Percentiles rank a stretch among this genome's conserved stretches.
phyloP scores from a whole-genome alignment of 1,139 yeast species.

The Blastobotrys ciferrii region DNA sequence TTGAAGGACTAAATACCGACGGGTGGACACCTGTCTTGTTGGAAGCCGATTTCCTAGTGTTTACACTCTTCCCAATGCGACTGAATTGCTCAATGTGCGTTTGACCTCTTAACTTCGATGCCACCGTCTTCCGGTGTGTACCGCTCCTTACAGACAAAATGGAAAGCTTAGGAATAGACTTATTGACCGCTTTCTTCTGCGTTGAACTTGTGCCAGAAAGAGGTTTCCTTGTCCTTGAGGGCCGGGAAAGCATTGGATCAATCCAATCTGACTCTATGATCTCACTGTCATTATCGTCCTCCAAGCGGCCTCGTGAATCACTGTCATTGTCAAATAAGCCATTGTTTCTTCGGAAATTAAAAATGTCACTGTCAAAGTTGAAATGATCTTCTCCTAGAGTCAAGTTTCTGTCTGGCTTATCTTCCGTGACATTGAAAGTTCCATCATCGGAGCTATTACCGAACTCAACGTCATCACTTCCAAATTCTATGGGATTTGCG shows the following conservation, averaged over 20 bases:
- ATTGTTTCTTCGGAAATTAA: no score
- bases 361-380: no score
- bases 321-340: no score
- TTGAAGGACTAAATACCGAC: not conserved
- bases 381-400: not conserved
- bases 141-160: not conserved
- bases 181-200: not conserved
- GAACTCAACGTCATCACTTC: no score
- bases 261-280: constrained; percentile 6
- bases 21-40: not conserved
- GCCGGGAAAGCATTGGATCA: constrained; percentile 3
- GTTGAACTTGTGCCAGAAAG: not conserved
- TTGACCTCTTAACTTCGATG: not conserved
- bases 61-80: not conserved
- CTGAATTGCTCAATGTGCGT: constrained; percentile 2
- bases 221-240: not conserved
- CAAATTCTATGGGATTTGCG: no score
- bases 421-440: no score
- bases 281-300: not conserved
- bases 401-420: no score
- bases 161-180: constrained; percentile 1
- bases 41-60: not conserved
- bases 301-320: no score
- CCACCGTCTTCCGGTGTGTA: not conserved
- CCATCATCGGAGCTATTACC: no score